Percentiles rank a stretch among this genome's conserved stretches.
phyloP scores from a whole-genome alignment of 75 land plant species.

The Adiantum capillusveneris region DNA sequence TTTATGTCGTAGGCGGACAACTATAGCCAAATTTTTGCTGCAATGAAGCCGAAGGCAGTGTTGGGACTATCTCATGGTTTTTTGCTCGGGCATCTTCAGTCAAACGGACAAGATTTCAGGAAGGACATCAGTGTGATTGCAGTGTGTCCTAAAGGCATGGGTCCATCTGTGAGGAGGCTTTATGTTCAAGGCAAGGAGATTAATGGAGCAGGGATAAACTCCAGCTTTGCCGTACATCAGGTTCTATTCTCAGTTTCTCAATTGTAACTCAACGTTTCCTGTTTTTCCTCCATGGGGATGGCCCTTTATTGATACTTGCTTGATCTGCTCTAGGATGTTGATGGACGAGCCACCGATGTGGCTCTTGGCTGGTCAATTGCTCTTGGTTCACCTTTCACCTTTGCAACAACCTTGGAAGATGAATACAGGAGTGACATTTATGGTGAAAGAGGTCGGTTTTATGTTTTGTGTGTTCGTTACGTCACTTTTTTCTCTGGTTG shows the following conservation, averaged over 20 bases:
- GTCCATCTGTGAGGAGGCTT: constrained; percentile 90
- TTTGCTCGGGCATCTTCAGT: constrained; percentile 92
- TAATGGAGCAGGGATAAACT: constrained; percentile 97
- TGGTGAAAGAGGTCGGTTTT: constrained; percentile 80
- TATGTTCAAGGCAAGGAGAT: constrained; percentile 98
- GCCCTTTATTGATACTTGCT: too few species aligned
- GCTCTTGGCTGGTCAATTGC: constrained; percentile 94
- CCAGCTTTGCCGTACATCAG: constrained; percentile 98
- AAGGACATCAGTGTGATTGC: constrained; percentile 94
- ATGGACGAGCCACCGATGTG: constrained; percentile 91
- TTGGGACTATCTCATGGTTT: constrained; percentile 96
- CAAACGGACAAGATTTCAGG: constrained; percentile 71
- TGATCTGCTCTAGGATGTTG: constrained; percentile 92
- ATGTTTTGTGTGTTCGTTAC: neutral
- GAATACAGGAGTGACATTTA: constrained; percentile 93
- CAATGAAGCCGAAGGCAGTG: constrained; percentile 92
- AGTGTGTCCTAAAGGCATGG: constrained; percentile 98
- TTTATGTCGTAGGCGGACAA: constrained; percentile 72
- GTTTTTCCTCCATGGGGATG: too few species aligned
- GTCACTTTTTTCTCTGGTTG: too few species aligned
- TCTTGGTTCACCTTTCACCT: constrained; percentile 88
- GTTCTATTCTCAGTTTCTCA: too few species aligned
- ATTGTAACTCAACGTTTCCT: too few species aligned
- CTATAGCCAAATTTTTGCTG: constrained; percentile 73
- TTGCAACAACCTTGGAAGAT: constrained; percentile 84